Conservation (phyloP, 192 early-diverging fungal species). For the Linnemannia exigua region DNA sequence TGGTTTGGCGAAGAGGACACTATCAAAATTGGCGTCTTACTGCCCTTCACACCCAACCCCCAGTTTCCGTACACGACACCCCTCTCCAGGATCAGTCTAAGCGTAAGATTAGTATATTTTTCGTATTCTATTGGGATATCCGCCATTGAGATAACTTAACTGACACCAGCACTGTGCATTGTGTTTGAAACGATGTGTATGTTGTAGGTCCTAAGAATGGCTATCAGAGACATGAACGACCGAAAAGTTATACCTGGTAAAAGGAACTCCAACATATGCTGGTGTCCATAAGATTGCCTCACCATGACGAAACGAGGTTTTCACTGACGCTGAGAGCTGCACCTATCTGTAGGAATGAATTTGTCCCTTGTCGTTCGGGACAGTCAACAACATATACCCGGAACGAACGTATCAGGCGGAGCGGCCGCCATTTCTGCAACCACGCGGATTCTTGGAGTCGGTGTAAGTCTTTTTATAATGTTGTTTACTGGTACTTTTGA, state of each 20-base stretch:
- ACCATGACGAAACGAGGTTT: too few species aligned
- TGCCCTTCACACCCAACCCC: conserved; percentile 22
- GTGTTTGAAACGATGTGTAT: background rate
- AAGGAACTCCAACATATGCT: background rate
- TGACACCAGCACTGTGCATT: background rate
- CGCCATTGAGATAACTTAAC: background rate
- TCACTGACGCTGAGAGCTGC: background rate
- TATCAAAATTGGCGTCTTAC: conserved; percentile 37
- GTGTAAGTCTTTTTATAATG: conserved; percentile 17
- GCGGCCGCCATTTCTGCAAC: conserved; percentile 46
- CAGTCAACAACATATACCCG: conserved; percentile 36
- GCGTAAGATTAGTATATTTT: conserved; percentile 11
- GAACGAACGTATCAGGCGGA: conserved; percentile 24
- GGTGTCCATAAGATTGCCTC: background rate
- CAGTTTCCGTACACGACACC: background rate
- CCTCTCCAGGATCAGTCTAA: conserved; percentile 28
- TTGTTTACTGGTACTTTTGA: background rate
- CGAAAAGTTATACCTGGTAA: conserved; percentile 42
- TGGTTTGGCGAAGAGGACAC: conserved; percentile 22
- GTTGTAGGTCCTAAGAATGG: conserved; percentile 41
- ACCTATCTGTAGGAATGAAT: conserved; percentile 30
- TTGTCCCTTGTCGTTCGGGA: conserved; percentile 39
- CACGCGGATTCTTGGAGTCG: conserved; percentile 20
- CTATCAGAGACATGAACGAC: conserved; percentile 38
- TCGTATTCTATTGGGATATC: background rate